Conservation (phyloP, 495 filamentous ascomycete genomes). For the Penicillium canescens region DNA sequence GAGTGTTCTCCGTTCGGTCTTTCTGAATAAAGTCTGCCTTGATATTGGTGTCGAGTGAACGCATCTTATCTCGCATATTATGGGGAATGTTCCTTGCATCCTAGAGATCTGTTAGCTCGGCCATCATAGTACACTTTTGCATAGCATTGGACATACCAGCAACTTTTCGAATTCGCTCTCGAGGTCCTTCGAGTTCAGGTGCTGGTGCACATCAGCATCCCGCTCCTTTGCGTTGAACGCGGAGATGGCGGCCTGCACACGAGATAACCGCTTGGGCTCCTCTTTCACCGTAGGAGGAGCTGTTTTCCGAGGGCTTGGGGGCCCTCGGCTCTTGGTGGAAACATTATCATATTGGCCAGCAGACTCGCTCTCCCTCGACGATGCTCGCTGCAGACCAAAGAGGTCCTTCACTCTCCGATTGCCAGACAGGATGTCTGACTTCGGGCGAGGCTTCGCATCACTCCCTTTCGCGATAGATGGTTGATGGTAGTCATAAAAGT, state of each 20-base stretch:
- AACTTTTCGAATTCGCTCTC: conserved; percentile 53
- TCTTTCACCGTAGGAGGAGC: conserved; percentile 25
- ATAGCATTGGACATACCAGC: conserved; percentile 30
- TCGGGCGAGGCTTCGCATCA: conserved; percentile 48
- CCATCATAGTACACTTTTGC: not conserved
- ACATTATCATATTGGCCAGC: conserved; percentile 12
- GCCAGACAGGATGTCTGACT: conserved; percentile 49
- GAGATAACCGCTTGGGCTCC: conserved; percentile 41
- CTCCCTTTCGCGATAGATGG: conserved; percentile 51
- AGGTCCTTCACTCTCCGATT: conserved; percentile 41
- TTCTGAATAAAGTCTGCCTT: conserved; percentile 94
- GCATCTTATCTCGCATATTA: conserved; percentile 91
- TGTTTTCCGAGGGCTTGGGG: conserved; percentile 19
- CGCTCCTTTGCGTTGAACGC: conserved; percentile 55
- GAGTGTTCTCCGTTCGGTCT: conserved; percentile 67
- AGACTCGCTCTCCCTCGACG: conserved; percentile 22
- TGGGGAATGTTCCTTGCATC: conserved; percentile 90
- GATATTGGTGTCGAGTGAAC: conserved; percentile 80
- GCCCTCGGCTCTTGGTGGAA: conserved; percentile 19
- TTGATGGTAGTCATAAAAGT: conserved; percentile 59
- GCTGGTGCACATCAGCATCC: conserved; percentile 42
- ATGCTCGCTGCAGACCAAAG: conserved; percentile 24
- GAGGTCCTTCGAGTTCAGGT: conserved; percentile 46
- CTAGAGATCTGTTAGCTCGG: conserved; percentile 50
- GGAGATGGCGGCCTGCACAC: conserved; percentile 68